Conservation (phyloP, 257 asterid genomes). For the Eustoma russellianum region DNA sequence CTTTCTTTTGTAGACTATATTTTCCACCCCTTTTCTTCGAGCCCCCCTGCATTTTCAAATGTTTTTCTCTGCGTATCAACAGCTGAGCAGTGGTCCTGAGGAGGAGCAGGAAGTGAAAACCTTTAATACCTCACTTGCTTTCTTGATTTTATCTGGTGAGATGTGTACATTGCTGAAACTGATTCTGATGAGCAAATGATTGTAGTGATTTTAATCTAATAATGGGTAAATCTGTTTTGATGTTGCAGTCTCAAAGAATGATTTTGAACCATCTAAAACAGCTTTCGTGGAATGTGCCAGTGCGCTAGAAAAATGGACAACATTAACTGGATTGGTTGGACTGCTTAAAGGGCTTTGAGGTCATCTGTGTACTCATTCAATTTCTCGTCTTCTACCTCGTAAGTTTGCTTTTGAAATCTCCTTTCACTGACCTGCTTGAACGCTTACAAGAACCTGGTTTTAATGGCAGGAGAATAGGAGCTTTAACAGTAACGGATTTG, state of each 20-base stretch:
- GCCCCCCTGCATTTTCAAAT: slow-evolving; percentile 1
- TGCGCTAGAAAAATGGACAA: slow-evolving; percentile 83
- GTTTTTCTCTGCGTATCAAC: slow-evolving; percentile 13
- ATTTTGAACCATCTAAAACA: slow-evolving; percentile 57
- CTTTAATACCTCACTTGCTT: slow-evolving; percentile 53
- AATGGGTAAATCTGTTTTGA: background rate
- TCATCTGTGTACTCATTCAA: background rate
- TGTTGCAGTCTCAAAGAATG: slow-evolving; percentile 56
- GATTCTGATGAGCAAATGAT: too few relatives aligned
- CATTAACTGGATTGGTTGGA: slow-evolving; percentile 58
- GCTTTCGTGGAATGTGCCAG: slow-evolving; percentile 64
- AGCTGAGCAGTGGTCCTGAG: slow-evolving; percentile 81
- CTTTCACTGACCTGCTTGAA: too few relatives aligned
- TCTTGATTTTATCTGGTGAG: slow-evolving; percentile 69
- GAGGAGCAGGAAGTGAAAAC: slow-evolving; percentile 64
- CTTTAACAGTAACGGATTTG: too few relatives aligned
- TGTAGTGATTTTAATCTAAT: background rate
- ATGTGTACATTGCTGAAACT: background rate
- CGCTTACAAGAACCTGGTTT: too few relatives aligned
- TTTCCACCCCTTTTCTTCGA: too few relatives aligned
- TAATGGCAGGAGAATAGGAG: too few relatives aligned
- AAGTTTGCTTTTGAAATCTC: background rate
- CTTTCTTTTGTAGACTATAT: background rate
- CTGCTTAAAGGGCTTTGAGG: slow-evolving; percentile 75
- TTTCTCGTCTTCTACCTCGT: background rate